Conservation (phyloP, 2,329 filamentous ascomycete species). For the Sclerotinia trifoliorum region DNA sequence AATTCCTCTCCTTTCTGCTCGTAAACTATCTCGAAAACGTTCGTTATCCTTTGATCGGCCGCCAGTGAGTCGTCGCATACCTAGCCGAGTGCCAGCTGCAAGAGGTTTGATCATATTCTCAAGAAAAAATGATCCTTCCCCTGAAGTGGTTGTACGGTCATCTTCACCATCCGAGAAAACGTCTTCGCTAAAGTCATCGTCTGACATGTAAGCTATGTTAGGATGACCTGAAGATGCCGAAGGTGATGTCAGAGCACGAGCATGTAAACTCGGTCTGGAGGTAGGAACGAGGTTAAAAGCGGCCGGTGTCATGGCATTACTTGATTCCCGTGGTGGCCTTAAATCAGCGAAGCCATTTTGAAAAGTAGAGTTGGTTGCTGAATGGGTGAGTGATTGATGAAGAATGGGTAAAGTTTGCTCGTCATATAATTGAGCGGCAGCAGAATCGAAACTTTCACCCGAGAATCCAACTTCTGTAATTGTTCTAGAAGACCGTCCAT, state of each 20-base stretch:
- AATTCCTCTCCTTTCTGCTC: conserved; percentile 36
- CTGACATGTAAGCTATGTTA: conserved; percentile 64
- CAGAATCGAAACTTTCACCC: conserved; percentile 64
- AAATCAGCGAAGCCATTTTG: conserved; percentile 84
- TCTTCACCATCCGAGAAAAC: conserved; percentile 78
- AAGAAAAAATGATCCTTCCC: conserved; percentile 50
- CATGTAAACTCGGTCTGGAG: conserved; percentile 69
- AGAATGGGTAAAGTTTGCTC: conserved; percentile 89
- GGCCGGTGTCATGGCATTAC: conserved; percentile 62
- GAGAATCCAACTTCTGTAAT: conserved; percentile 65
- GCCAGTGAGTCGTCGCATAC: conserved; percentile 62
- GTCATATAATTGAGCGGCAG: conserved; percentile 79
- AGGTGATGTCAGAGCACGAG: conserved; percentile 82
- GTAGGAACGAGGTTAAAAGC: conserved; percentile 51
- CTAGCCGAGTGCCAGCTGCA: conserved; percentile 55
- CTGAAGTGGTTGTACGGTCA: conserved; percentile 40
- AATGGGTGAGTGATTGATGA: conserved; percentile 72
- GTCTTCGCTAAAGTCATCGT: conserved; percentile 73
- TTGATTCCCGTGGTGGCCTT: conserved; percentile 59
- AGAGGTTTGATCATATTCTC: conserved; percentile 62
- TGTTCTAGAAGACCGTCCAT: conserved; percentile 60
- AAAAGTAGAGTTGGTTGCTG: conserved; percentile 71
- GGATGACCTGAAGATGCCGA: conserved; percentile 56
- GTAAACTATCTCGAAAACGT: conserved; percentile 36
- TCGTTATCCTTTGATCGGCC: conserved; percentile 44